Percentiles rank a stretch among this genome's conserved stretches.
These are phyloP conservation scores for Cladosporium sp. DNA, from an alignment of 2,329 filamentous ascomycete genomes.

Conservation along the genomic window DNA sequence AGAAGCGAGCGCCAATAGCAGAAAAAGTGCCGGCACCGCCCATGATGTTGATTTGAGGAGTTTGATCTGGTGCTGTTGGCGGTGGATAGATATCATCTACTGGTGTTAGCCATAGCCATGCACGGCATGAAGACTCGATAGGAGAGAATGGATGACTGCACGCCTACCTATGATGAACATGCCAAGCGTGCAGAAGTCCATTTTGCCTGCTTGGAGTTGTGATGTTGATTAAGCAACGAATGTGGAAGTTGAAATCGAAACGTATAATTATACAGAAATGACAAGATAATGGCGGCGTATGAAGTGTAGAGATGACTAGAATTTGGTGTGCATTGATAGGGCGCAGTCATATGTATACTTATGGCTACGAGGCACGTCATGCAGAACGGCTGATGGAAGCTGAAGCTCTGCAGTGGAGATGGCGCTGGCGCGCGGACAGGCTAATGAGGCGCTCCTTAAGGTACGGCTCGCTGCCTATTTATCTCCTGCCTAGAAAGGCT, in stretches of 20 bases:
- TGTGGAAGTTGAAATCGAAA: not conserved
- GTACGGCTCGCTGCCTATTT: not conserved
- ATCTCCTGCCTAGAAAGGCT: constrained; percentile 12
- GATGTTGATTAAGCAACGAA: not conserved
- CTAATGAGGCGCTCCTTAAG: not conserved
- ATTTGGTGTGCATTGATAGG: not conserved
- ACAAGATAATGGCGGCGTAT: not conserved
- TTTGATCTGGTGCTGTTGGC: constrained; percentile 58
- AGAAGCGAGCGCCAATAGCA: constrained; percentile 82
- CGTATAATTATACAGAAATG: not conserved
- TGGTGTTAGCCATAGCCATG: constrained; percentile 12
- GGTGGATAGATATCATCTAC: constrained; percentile 89
- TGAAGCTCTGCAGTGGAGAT: not conserved
- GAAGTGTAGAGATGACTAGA: not conserved
- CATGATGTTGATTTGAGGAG: constrained; percentile 70
- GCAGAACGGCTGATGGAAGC: not conserved
- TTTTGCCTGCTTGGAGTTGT: constrained; percentile 19
- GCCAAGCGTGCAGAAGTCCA: constrained; percentile 61
- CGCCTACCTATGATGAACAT: constrained; percentile 64
- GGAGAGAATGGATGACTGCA: not conserved
- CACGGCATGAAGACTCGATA: not conserved
- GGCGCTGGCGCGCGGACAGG: not conserved
- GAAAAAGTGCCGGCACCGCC: constrained; percentile 87
- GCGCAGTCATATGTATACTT: not conserved
- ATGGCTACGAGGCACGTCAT: constrained; percentile 1